These are phyloP conservation scores for Oligophagozyma castellii DNA, from an alignment of 1,139 yeast species.

Conservation along the genomic window DNA sequence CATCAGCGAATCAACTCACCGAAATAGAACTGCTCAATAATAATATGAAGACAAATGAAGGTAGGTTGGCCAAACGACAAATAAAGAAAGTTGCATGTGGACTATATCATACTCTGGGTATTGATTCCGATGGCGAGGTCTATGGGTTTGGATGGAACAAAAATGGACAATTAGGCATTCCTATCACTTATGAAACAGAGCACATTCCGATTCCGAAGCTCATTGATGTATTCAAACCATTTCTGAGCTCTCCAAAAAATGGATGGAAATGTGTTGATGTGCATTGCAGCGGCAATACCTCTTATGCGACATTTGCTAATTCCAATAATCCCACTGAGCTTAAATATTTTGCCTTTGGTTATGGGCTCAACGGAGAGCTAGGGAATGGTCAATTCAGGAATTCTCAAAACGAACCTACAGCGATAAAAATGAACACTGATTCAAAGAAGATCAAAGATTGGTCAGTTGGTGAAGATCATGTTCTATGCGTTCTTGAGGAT, in stretches of 20 bases:
- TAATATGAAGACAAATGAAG: slow-evolving; percentile 5
- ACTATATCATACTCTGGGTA: slow-evolving; percentile 52
- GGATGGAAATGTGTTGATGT: slow-evolving; percentile 38
- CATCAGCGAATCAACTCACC: slow-evolving; percentile 10
- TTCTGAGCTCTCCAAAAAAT: slow-evolving; percentile 1
- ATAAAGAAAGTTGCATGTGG: slow-evolving; percentile 62
- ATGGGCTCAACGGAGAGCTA: slow-evolving; percentile 77
- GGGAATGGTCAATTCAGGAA: slow-evolving; percentile 71
- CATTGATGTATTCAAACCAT: slow-evolving; percentile 1
- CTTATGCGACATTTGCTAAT: slow-evolving; percentile 36
- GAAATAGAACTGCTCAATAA: slow-evolving; percentile 20
- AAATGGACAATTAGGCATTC: slow-evolving; percentile 72
- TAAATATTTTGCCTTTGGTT: slow-evolving; percentile 54
- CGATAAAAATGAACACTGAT: slow-evolving; percentile 37
- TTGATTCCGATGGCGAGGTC: slow-evolving; percentile 47
- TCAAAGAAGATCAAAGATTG: slow-evolving; percentile 34
- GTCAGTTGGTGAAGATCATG: slow-evolving; percentile 54
- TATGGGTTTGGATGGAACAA: slow-evolving; percentile 81
- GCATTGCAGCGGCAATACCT: slow-evolving; percentile 55
- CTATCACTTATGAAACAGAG: slow-evolving; percentile 51
- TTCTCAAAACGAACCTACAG: slow-evolving; percentile 54
- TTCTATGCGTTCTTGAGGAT: slow-evolving; percentile 44
- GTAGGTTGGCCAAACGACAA: slow-evolving; percentile 29
- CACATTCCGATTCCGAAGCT: slow-evolving; percentile 52
- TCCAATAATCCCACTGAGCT: slow-evolving; percentile 10